Base-by-base conservation (phyloP, 23 red algal genomes). In the Gracilaria domingensis region DNA sequence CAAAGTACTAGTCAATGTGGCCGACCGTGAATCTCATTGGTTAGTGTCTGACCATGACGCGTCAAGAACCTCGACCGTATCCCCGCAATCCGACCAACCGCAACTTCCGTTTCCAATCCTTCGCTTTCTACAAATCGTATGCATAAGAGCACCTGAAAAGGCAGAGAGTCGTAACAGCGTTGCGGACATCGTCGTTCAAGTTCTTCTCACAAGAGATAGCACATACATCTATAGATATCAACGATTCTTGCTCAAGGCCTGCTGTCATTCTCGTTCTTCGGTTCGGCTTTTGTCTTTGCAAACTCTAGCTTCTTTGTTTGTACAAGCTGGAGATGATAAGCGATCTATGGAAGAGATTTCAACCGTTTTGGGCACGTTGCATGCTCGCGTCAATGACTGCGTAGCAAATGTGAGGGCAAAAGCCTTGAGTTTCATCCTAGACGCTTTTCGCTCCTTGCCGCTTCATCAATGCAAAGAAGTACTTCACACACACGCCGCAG, bases 321-420 rank as follows among this genome's bases (percentile, higher is more conserved):
- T 25, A 33, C 8, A 85, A 49, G 25, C 12, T 37, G 44, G 50
- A 50, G 44, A 75, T 1, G 53, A 77, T 35, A 35, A 21, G 7
- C 69, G 23, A 26, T 72, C 57, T 26, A 28, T 72, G 34, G 34
- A 65, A 86, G 38, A 9, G 13, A 14, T 20, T 37, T 16, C 30
- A 12, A 25, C 17, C 16, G 30, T 78, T 47, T 48, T 58, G 32
- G 33, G 9, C 51, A n/a, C 70, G 17, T n/a, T 75, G 14, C 23
- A 38, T 33, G 6, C 20, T 37, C 84, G 84, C 4, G 59, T 14
- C 13, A 77, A 76, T 73, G 84, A 88, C 35, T 69, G 84, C 16
- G 84, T 88, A 28, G 47, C 84, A 8, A 70, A 64, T 59, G 70
- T 88, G n/a, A 33, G 84, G 51, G 66, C 84, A 37, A 76, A 50